Percentiles rank a stretch among this genome's conserved stretches.
phyloP scores from a whole-genome alignment of 768 basidiomycete genomes.

The Leccinellum albellum region DNA sequence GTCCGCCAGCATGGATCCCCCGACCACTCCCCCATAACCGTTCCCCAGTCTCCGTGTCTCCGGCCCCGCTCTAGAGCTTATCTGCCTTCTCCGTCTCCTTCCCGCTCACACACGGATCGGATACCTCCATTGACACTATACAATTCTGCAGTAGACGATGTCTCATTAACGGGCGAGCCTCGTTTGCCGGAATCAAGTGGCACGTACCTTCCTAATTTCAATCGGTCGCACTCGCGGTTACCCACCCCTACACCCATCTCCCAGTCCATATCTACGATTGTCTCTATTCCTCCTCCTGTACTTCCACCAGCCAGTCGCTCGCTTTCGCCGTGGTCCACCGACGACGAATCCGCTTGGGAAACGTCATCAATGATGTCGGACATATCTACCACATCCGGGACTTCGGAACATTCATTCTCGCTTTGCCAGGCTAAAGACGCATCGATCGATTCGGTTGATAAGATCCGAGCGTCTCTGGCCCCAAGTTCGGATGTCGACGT shows the following conservation, averaged over 20 bases:
- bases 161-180: background rate
- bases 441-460: constrained; percentile 14
- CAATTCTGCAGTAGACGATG: constrained; percentile 8
- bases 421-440: constrained; percentile 25
- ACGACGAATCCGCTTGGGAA: constrained; percentile 77
- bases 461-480: constrained; percentile 1
- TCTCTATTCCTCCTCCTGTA: constrained; percentile 12
- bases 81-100: constrained; percentile 53
- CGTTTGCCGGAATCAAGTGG: background rate
- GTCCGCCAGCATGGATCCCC: constrained; percentile 32
- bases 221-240: constrained; percentile 30
- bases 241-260: constrained; percentile 38
- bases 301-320: constrained; percentile 18
- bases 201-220: constrained; percentile 3
- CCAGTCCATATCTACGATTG: constrained; percentile 20
- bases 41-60: constrained; percentile 38
- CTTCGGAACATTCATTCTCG: constrained; percentile 29
- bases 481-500: constrained; percentile 19
- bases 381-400: constrained; percentile 53
- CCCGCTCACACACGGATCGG: constrained; percentile 38
- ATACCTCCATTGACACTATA: constrained; percentile 31
- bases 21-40: constrained; percentile 16
- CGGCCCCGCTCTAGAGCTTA: constrained; percentile 45
- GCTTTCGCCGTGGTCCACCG: constrained; percentile 67
- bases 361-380: constrained; percentile 62